Evolutionary conservation across 2,329 filamentous ascomycete species (phyloP), one percentile per base, ranked within the genome.

Genomic region (Pseudohalonectria lignicola): DNA sequence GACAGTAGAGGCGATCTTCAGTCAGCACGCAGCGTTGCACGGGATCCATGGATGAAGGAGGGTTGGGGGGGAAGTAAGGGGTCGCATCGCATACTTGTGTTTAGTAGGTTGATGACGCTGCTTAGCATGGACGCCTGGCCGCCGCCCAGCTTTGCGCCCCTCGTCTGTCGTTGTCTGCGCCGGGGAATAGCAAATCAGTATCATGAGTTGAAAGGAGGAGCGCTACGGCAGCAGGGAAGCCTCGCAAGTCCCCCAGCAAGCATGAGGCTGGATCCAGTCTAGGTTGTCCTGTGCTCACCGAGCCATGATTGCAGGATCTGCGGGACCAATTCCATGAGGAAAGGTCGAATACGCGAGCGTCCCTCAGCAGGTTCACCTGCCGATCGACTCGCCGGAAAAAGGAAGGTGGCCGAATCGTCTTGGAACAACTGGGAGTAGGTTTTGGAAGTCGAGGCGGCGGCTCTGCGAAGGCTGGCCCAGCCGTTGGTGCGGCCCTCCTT

Each of bases 51-150:
- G n/a, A n/a, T n/a, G n/a, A n/a, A n/a, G n/a, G n/a, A n/a, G n/a
- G n/a, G n/a, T n/a, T n/a, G 26, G 12, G 18, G 8, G 19, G 3
- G 16, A 18, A 19, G 12, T 28, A 37, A 23, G 21, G 9, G 31
- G 20, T 19, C 16, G 15, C 5, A 19, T 16, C 12, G 10, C 17
- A 42, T 71, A 92, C 86, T 98, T 15, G 92, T 98, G 61, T 98
- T 98, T 46, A 96, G 71, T 46, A 98, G 69, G 59, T 98, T 98
- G 63, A 96, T 82, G 47, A 92, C 82, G 56, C 88, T 94, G 64
- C 87, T 94, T 39, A 82, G 60, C 77, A 85, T 94, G 49, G 85
- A 83, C 49, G 92, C 92, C 54, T 88, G 76, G 39, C 92, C 88
- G 43, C 82, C 88, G 40, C 70, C 74, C 59, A 83, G 77, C 62